Conservation (phyloP, 2,329 filamentous ascomycete species). For the Paecilomyces formosus region DNA sequence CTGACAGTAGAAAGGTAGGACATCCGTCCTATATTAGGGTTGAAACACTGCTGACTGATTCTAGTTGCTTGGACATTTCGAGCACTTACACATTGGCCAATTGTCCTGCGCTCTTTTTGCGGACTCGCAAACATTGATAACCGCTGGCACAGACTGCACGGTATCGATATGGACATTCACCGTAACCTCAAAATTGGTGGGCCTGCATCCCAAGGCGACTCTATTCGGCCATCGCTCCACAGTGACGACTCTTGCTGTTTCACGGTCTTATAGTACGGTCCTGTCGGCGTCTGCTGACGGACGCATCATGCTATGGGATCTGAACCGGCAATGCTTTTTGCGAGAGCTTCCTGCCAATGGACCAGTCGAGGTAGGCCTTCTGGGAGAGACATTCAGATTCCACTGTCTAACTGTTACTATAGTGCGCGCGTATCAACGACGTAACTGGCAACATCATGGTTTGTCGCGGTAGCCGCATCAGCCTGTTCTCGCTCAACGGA, state of each 20-base stretch:
- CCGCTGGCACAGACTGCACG: conserved; percentile 85
- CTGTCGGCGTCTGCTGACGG: conserved; percentile 78
- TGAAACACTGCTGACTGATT: background rate
- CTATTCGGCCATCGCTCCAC: conserved; percentile 86
- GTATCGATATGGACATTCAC: conserved; percentile 76
- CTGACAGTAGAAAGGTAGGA: conserved; percentile 66
- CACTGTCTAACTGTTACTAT: conserved; percentile 26
- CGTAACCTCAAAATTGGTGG: conserved; percentile 59
- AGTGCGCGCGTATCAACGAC: conserved; percentile 83
- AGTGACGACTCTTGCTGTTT: conserved; percentile 74
- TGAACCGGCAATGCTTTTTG: conserved; percentile 84
- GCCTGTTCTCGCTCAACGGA: conserved; percentile 84
- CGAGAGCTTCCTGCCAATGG: conserved; percentile 58
- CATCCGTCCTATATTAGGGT: background rate
- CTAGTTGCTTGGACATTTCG: conserved; percentile 71
- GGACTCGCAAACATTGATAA: conserved; percentile 84
- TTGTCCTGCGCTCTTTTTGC: conserved; percentile 77
- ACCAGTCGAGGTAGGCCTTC: conserved; percentile 36
- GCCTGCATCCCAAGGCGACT: conserved; percentile 69
- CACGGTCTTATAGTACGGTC: conserved; percentile 80
- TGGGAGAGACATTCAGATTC: background rate
- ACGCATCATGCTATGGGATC: conserved; percentile 82
- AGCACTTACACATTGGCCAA: conserved; percentile 88
- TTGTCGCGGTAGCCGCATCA: conserved; percentile 66
- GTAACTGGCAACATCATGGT: conserved; percentile 84